A percentile compares a stretch with the other conserved stretches of the same genome.
These are phyloP conservation scores for Lippia alba DNA, from an alignment of 305 asterid species.

Conservation along the genomic window DNA sequence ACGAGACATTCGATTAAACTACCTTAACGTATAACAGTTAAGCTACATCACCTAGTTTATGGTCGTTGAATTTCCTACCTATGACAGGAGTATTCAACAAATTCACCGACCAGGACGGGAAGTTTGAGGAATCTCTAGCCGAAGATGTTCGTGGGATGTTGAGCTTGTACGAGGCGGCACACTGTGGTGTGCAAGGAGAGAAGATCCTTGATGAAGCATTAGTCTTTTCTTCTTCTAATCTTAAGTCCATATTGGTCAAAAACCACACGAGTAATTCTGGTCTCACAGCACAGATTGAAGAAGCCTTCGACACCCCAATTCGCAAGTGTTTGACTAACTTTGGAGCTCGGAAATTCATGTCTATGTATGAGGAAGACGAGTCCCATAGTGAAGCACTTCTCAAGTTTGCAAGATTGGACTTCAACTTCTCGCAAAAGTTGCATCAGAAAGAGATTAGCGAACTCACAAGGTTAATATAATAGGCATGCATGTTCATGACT, in stretches of 20 bases:
- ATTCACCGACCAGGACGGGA: constrained; percentile 34
- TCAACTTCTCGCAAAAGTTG: constrained; percentile 46
- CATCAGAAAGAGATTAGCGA: constrained; percentile 43
- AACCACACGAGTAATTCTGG: background rate
- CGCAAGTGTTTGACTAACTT: constrained; percentile 31
- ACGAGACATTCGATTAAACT: too few relatives aligned
- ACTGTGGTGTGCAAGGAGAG: constrained; percentile 38
- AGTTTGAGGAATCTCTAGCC: constrained; percentile 22
- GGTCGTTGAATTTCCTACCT: background rate
- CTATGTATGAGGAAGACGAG: constrained; percentile 37
- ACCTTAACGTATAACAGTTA: too few relatives aligned
- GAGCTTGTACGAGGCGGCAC: constrained; percentile 51
- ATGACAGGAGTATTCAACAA: constrained; percentile 41
- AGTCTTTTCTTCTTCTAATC: constrained; percentile 29
- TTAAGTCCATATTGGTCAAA: background rate
- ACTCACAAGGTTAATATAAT: constrained; percentile 35
- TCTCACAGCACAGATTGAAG: constrained; percentile 12
- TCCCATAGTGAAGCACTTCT: constrained; percentile 29
- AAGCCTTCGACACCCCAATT: constrained; percentile 43
- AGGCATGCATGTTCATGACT: background rate
- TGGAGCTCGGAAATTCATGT: constrained; percentile 36
- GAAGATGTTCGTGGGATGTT: constrained; percentile 38
- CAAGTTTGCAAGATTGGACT: constrained; percentile 46
- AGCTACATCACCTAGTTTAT: too few relatives aligned
- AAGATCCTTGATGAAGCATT: constrained; percentile 47